These are phyloP conservation scores for Lathyrus oleraceus DNA, from an alignment of 306 rosid genomes.

Conservation along the genomic window DNA sequence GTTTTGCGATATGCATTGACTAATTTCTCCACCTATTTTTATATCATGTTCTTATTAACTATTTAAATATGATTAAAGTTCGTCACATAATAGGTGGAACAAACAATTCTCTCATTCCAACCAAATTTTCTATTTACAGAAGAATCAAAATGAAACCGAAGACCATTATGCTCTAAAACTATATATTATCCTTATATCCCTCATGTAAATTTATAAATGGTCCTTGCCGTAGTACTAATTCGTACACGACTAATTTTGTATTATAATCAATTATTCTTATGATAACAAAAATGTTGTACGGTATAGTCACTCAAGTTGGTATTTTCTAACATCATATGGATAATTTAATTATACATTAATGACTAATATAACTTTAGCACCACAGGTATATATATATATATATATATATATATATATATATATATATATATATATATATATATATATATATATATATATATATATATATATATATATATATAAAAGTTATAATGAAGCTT, in stretches of 20 bases:
- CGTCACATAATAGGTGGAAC: too few species aligned
- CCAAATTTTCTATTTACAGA: too few species aligned
- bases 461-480: too few species aligned
- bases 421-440: too few species aligned
- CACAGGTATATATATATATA: neutral
- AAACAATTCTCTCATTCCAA: too few species aligned
- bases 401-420: too few species aligned
- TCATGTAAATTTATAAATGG: neutral
- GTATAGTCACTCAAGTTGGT: constrained; percentile 2
- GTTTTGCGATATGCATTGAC: constrained; percentile 1
- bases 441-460: too few species aligned
- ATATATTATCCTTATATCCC: neutral
- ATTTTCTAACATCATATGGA: neutral
- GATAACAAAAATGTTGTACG: neutral
- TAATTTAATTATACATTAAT: neutral
- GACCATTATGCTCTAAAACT: neutral
- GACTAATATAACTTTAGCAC: neutral
- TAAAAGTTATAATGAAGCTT: neutral
- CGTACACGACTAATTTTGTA: constrained; percentile 2
- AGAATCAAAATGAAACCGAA: too few species aligned
- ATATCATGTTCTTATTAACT: too few species aligned
- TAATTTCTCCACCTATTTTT: neutral
- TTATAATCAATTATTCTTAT: neutral
- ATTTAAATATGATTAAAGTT: too few species aligned
- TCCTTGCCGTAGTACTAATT: constrained; percentile 19